Evolutionary conservation across 2,329 filamentous ascomycete genomes (phyloP).

Genomic region (Niveomyces coronatus): DNA sequence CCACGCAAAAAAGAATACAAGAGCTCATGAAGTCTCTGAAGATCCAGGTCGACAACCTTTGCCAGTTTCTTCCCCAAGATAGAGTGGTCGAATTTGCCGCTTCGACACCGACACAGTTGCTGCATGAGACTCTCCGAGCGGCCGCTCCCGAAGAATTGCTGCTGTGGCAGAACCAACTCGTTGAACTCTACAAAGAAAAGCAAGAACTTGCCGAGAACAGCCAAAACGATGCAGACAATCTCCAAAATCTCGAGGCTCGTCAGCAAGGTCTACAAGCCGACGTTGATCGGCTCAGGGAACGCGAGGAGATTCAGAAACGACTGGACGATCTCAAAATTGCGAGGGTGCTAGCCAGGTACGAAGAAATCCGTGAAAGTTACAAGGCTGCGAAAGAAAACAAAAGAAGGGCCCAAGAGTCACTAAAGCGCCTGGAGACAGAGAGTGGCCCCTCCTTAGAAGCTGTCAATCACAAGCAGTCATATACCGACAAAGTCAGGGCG

Average conservation of each 20-base stretch:
- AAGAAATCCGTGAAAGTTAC: constrained; percentile 38
- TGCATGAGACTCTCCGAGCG: constrained; percentile 79
- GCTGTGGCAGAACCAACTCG: constrained; percentile 65
- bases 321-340: constrained; percentile 55
- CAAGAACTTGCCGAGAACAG: constrained; percentile 51
- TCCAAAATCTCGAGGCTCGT: constrained; percentile 59
- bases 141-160: constrained; percentile 76
- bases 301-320: constrained; percentile 54
- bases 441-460: constrained; percentile 58
- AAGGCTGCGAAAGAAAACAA: constrained; percentile 44
- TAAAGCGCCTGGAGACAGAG: constrained; percentile 47
- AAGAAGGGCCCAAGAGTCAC: constrained; percentile 43
- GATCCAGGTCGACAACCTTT: constrained; percentile 96
- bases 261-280: constrained; percentile 69
- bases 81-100: constrained; percentile 89
- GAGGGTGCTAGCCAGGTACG: constrained; percentile 56
- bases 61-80: constrained; percentile 94
- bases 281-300: constrained; percentile 71
- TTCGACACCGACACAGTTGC: constrained; percentile 68
- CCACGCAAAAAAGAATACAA: constrained; percentile 54
- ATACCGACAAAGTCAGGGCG: constrained; percentile 46
- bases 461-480: constrained; percentile 59
- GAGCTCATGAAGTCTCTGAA: constrained; percentile 59
- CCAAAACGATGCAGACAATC: constrained; percentile 47
- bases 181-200: constrained; percentile 55